Evolutionary conservation across 2,329 filamentous ascomycete genomes (phyloP).

Genomic region (Penicillium hordei): DNA sequence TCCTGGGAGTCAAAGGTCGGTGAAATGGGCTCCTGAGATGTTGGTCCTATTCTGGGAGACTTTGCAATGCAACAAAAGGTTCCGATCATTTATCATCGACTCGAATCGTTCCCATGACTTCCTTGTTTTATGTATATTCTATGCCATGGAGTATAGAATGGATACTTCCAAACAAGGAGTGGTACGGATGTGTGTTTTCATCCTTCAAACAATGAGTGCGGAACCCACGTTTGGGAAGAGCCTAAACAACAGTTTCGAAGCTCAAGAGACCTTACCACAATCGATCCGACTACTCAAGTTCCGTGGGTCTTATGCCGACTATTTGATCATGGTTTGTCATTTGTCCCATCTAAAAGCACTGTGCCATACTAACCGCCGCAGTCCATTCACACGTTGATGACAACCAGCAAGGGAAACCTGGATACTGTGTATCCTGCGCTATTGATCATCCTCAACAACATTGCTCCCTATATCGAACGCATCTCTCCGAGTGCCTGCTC

Average conservation of each 20-base stretch:
- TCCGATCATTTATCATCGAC: slow-evolving; percentile 94
- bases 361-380: slow-evolving; percentile 41
- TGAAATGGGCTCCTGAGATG: slow-evolving; percentile 90
- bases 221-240: slow-evolving; percentile 88
- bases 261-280: slow-evolving; percentile 80
- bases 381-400: slow-evolving; percentile 91
- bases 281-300: slow-evolving; percentile 82
- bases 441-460: slow-evolving; percentile 88
- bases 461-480: slow-evolving; percentile 78
- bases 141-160: slow-evolving; percentile 83
- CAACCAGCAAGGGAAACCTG: slow-evolving; percentile 83
- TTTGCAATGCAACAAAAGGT: slow-evolving; percentile 95
- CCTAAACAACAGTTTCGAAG: slow-evolving; percentile 84
- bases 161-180: slow-evolving; percentile 87
- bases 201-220: slow-evolving; percentile 90
- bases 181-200: slow-evolving; percentile 95
- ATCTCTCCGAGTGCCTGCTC: slow-evolving; percentile 72
- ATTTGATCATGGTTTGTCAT: slow-evolving; percentile 71
- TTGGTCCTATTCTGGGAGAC: slow-evolving; percentile 98
- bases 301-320: slow-evolving; percentile 87
- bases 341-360: background rate
- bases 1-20: slow-evolving; percentile 74
- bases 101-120: slow-evolving; percentile 93
- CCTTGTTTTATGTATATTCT: slow-evolving; percentile 84
- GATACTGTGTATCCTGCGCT: slow-evolving; percentile 90